Evolutionary conservation across 495 filamentous ascomycete genomes (phyloP), one percentile per base, ranked within the genome.

Genomic region (Oidiodendron maius): DNA sequence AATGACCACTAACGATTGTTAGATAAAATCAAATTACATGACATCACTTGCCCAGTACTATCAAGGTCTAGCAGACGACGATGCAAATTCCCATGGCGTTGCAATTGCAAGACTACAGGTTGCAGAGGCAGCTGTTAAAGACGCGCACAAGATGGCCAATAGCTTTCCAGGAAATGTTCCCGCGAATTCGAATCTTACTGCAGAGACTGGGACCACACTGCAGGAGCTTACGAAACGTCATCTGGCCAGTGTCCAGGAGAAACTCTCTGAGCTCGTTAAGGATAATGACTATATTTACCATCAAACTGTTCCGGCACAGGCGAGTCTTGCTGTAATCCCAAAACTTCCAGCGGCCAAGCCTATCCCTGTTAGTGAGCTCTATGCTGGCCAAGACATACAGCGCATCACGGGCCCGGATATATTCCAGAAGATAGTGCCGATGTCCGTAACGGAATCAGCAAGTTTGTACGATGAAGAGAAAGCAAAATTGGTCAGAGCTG

Each of bases 251-350:
- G 82, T 96, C 15, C 86, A 95, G 64, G 84, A 93, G 43, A 86
- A 82, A 58, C 70, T 95, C 20, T 66, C 69, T 10, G 81, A 86
- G 46, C 74, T 88, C 51, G 73, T 76, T 48, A 96, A 96, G 53
- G 93, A 98, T 64, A 98, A 98, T 61, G 93, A 98, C 60, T 96
- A 91, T 61, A 96, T 98, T 58, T 98, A 97, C 58, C 93, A 98
- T 64, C 89, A 96, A 52, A 81, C 81, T 0, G 82, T 98, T 15
- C 91, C 93, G 0, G 82, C 79, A 13, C 91, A 96, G 63, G 86
- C 87, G 11, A 79, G 78, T 36, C 72, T 98, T 12, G 71, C 85
- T 6, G 72, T 83, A 13, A 85, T 98, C 43, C 80, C 91, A 2
- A 98, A 97, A 63, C 76, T 97, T 9, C 88, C 91, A 23, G 93